Evolutionary conservation across 768 basidiomycete genomes (phyloP).

Genomic region (Piloderma croceum): DNA sequence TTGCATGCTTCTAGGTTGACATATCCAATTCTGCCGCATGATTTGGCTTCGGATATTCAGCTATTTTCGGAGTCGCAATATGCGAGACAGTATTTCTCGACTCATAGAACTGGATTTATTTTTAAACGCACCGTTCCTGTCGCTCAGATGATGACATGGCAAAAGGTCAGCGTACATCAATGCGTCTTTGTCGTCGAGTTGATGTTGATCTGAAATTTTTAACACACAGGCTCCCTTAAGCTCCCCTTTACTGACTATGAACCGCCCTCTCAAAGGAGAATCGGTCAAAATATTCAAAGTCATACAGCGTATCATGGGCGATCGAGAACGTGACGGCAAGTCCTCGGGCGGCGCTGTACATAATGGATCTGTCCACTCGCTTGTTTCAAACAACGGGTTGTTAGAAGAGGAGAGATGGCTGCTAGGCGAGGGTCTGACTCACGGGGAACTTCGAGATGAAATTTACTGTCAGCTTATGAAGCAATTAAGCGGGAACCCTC

Average conservation of each 20-base stretch:
- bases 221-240: conserved; percentile 49
- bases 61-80: conserved; percentile 84
- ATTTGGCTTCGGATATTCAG: conserved; percentile 78
- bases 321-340: conserved; percentile 68
- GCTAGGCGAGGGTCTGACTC: conserved; percentile 67
- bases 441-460: conserved; percentile 87
- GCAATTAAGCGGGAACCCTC: conserved; percentile 80
- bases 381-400: conserved; percentile 46
- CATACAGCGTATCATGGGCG: conserved; percentile 91
- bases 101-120: conserved; percentile 83
- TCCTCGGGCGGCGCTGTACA: conserved; percentile 39
- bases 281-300: conserved; percentile 84
- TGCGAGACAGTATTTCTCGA: conserved; percentile 84
- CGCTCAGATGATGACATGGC: conserved; percentile 87
- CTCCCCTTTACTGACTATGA: conserved; percentile 69
- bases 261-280: conserved; percentile 61
- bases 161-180: conserved; percentile 47
- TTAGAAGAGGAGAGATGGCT: conserved; percentile 88
- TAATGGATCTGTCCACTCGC: conserved; percentile 39
- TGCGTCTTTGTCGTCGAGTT: not conserved
- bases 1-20: conserved; percentile 24
- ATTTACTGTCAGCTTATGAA: conserved; percentile 93
- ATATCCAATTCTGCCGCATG: conserved; percentile 73
- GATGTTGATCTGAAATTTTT: conserved; percentile 2
- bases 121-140: conserved; percentile 80